Evolutionary conservation across 225 moss, liverwort and hornwort species (phyloP).

Genomic region (Pseudisothecium myosuroides): DNA sequence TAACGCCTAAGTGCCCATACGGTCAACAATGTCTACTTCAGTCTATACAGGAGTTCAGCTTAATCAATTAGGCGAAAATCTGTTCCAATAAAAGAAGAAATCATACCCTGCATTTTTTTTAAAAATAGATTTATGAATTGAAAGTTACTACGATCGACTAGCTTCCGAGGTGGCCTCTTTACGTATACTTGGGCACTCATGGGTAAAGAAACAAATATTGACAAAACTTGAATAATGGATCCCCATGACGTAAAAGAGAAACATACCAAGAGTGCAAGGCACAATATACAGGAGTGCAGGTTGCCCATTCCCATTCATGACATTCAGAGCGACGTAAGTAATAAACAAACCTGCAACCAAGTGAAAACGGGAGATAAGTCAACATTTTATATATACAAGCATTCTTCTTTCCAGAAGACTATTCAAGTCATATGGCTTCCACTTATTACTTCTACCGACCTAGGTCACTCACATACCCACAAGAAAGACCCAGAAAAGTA

Average conservation of each 20-base stretch:
- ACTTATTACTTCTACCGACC: background rate
- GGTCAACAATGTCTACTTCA: background rate
- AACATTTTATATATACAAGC: background rate
- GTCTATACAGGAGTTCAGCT: background rate
- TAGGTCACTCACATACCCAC: background rate
- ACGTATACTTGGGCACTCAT: background rate
- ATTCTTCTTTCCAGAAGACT: background rate
- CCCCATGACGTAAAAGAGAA: background rate
- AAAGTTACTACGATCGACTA: background rate
- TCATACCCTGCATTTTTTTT: background rate
- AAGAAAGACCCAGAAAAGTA: background rate
- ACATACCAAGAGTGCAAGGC: slow-evolving; percentile 83
- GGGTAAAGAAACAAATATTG: background rate
- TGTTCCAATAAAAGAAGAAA: background rate
- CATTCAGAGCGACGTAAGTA: slow-evolving; percentile 81
- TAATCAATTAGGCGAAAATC: background rate
- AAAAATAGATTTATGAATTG: background rate
- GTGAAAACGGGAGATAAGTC: background rate
- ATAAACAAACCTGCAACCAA: slow-evolving; percentile 65
- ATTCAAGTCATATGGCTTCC: background rate
- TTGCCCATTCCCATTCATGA: slow-evolving; percentile 94
- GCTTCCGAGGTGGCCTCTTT: background rate
- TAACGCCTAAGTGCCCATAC: background rate
- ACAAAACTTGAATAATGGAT: background rate
- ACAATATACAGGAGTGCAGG: slow-evolving; percentile 97